Evolutionary conservation across 371 early-diverging fungal species (phyloP).

Genomic region (Saksenaea vasiformis): DNA sequence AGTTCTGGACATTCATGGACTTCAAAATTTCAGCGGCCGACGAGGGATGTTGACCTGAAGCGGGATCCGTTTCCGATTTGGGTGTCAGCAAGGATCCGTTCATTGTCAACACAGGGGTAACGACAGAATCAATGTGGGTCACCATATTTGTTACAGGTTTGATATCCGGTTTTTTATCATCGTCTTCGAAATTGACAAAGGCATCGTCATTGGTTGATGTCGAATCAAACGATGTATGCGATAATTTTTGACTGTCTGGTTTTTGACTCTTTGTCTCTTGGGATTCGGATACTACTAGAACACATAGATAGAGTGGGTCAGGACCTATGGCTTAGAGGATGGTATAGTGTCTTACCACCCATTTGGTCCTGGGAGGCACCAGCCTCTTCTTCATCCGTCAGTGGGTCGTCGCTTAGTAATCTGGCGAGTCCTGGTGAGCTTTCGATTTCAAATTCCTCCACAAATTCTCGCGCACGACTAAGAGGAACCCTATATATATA

Average conservation of each 20-base stretch:
- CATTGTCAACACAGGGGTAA: constrained; percentile 10
- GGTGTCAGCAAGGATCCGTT: constrained; percentile 2
- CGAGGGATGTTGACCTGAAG: neutral
- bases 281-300: neutral
- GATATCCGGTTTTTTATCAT: neutral
- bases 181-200: constrained; percentile 13
- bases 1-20: constrained; percentile 10
- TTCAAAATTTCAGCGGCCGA: constrained; percentile 8
- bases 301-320: neutral
- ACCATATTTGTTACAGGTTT: constrained; percentile 1
- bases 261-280: neutral
- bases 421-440: constrained; percentile 32
- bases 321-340: neutral
- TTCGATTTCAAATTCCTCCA: constrained; percentile 38
- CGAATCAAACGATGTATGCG: neutral
- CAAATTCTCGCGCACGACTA: constrained; percentile 39
- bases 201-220: constrained; percentile 1
- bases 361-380: neutral
- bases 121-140: neutral
- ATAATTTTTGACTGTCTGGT: neutral
- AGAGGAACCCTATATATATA: constrained; percentile 30
- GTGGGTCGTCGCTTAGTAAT: constrained; percentile 36
- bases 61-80: neutral
- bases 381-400: neutral
- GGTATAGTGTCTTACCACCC: neutral